Percentiles rank a stretch among this genome's conserved stretches.
Conservation (phyloP, 1,139 yeast species). For the Sugiyamaella sp. region DNA sequence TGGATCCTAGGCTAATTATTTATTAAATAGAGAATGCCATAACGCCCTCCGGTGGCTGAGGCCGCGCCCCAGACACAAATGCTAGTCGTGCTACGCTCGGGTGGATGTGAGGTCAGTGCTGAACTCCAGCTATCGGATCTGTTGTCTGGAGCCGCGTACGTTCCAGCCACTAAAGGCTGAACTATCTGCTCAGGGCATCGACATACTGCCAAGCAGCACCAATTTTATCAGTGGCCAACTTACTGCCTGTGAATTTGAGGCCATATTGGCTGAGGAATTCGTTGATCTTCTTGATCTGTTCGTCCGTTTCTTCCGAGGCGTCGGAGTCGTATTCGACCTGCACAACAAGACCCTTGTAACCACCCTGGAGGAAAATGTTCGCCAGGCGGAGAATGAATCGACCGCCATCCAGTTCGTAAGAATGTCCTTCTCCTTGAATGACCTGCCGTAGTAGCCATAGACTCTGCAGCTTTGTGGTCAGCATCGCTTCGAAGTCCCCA, state of each 20-base stretch:
- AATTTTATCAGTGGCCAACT: slow-evolving; percentile 19
- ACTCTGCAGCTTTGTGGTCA: slow-evolving; percentile 61
- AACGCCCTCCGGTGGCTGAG: too few relatives aligned
- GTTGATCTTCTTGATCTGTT: slow-evolving; percentile 23
- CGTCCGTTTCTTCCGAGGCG: slow-evolving; percentile 7
- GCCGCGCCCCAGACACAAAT: too few relatives aligned
- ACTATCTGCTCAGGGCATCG: slow-evolving; percentile 21
- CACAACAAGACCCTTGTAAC: slow-evolving; percentile 68
- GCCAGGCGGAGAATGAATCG: slow-evolving; percentile 56
- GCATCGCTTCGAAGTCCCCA: slow-evolving; percentile 40
- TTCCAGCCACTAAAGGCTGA: background rate
- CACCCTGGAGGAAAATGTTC: slow-evolving; percentile 74
- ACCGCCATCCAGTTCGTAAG: slow-evolving; percentile 48
- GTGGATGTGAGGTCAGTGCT: too few relatives aligned
- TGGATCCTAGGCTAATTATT: slow-evolving; percentile 24
- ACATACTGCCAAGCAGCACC: slow-evolving; percentile 34
- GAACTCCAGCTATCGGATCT: too few relatives aligned
- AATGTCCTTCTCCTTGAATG: slow-evolving; percentile 75
- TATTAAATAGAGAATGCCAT: slow-evolving; percentile 7
- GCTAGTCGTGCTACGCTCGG: too few relatives aligned
- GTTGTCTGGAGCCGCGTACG: too few relatives aligned
- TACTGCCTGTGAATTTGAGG: slow-evolving; percentile 19
- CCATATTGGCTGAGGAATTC: slow-evolving; percentile 25
- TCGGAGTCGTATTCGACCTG: slow-evolving; percentile 48
- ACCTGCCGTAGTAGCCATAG: slow-evolving; percentile 73